A percentile compares a stretch with the other conserved stretches of the same genome.
Conservation (phyloP, 805 yeast species). For the Yamadazyma paraphyllophila region DNA sequence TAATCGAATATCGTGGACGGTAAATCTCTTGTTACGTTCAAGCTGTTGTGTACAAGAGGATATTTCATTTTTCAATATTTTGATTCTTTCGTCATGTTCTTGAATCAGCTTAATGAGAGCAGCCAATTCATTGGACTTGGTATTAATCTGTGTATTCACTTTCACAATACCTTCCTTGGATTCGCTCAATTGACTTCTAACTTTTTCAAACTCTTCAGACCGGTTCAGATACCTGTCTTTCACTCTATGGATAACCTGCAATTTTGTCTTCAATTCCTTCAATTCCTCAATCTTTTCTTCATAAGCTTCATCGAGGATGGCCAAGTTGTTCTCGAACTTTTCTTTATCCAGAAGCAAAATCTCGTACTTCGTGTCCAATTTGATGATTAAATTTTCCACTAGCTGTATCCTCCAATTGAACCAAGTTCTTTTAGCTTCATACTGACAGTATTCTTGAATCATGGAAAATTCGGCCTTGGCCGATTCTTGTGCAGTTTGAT, state of each 20-base stretch:
- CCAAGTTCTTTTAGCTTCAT: constrained; percentile 58
- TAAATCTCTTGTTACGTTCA: constrained; percentile 18
- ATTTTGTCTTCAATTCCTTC: constrained; percentile 15
- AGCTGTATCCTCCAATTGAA: constrained; percentile 60
- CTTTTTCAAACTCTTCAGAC: constrained; percentile 9
- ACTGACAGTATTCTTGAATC: constrained; percentile 50
- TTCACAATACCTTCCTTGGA: constrained; percentile 8
- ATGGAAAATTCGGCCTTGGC: constrained; percentile 50
- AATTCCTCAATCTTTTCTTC: constrained; percentile 9
- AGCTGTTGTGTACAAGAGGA: constrained; percentile 8
- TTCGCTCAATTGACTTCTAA: constrained; percentile 11
- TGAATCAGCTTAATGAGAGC: background rate
- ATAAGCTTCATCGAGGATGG: constrained; percentile 8
- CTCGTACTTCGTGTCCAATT: constrained; percentile 18
- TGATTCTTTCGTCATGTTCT: background rate
- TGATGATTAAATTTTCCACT: constrained; percentile 42
- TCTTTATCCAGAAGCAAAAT: constrained; percentile 11
- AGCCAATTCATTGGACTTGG: constrained; percentile 2
- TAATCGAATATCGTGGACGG: constrained; percentile 19
- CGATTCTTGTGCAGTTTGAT: constrained; percentile 33
- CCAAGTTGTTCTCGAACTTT: constrained; percentile 7
- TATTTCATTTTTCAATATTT: constrained; percentile 10
- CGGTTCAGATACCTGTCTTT: constrained; percentile 12
- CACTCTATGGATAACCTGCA: constrained; percentile 8
- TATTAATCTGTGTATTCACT: constrained; percentile 12